Evolutionary conservation across 2,329 filamentous ascomycete species (phyloP).

Genomic region (Aspergillus eucalypticola): DNA sequence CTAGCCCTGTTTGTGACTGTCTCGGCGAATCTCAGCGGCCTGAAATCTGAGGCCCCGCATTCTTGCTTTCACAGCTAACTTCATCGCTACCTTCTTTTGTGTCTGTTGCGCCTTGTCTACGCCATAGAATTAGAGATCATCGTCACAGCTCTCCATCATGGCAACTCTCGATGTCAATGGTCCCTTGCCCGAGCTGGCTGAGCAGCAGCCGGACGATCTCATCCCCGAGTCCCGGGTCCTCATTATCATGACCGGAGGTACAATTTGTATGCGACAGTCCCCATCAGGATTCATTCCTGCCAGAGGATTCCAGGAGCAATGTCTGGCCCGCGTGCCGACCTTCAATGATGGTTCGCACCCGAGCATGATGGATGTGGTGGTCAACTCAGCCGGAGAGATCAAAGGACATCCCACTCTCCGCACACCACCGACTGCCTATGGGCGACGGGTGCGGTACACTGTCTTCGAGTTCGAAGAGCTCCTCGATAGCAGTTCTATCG

Average conservation of each 20-base stretch:
- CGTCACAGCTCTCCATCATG: constrained; percentile 19
- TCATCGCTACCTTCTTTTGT: neutral
- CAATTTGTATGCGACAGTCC: constrained; percentile 88
- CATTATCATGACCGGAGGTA: constrained; percentile 79
- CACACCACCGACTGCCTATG: constrained; percentile 77
- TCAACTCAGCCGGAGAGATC: constrained; percentile 50
- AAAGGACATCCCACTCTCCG: constrained; percentile 67
- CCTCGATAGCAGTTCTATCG: constrained; percentile 87
- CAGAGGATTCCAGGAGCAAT: constrained; percentile 75
- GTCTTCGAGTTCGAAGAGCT: constrained; percentile 82
- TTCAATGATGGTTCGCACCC: constrained; percentile 77
- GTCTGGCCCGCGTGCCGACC: constrained; percentile 76
- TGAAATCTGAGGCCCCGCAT: constrained; percentile 4
- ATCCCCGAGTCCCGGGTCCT: constrained; percentile 75
- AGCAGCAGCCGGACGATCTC: constrained; percentile 24
- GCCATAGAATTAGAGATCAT: neutral
- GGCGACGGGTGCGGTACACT: constrained; percentile 77
- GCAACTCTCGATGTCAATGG: constrained; percentile 19
- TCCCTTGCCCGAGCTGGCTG: constrained; percentile 25
- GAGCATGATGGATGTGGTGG: constrained; percentile 57
- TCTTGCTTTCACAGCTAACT: neutral
- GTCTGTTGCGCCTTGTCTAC: neutral
- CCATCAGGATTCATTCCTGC: constrained; percentile 78
- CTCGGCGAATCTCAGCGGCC: neutral
- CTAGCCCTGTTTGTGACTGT: neutral